A percentile compares a stretch with the other conserved stretches of the same genome.
Conservation (phyloP, 129 eudicot species). For the Centrapalus pauciflorus region DNA sequence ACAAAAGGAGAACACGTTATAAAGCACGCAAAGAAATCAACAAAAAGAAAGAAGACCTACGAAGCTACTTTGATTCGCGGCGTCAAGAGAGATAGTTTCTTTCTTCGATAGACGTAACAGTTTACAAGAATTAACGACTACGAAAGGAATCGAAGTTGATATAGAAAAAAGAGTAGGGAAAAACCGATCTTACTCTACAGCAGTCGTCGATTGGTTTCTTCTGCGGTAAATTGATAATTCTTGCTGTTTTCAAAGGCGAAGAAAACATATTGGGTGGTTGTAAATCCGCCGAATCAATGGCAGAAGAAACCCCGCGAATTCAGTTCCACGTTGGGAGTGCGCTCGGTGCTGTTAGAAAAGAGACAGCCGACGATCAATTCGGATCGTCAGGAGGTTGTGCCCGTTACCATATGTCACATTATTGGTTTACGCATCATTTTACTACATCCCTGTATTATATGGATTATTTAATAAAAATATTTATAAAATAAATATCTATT, state of each 20-base stretch:
- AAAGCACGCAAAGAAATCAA: background rate
- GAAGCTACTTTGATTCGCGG: conserved; percentile 31
- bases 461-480: too few species aligned
- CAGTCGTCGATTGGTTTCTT: conserved; percentile 11
- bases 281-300: background rate
- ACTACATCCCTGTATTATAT: too few species aligned
- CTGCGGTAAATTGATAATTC: background rate
- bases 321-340: conserved; percentile 13
- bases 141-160: conserved; percentile 44
- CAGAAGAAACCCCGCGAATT: conserved; percentile 42
- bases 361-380: too few species aligned
- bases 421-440: too few species aligned
- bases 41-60: conserved; percentile 9
- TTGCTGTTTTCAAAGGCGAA: conserved; percentile 16
- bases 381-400: too few species aligned
- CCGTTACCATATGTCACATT: too few species aligned
- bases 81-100: conserved; percentile 8
- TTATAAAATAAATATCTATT: too few species aligned
- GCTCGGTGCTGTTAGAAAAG: background rate
- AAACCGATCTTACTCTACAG: conserved; percentile 15
- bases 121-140: conserved; percentile 36
- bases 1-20: conserved; percentile 3
- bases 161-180: background rate
- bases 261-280: background rate
- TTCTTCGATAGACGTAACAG: background rate